phyloP scores from a whole-genome alignment of 176 grass and related monocot genomes.

The Chloris gayana region DNA sequence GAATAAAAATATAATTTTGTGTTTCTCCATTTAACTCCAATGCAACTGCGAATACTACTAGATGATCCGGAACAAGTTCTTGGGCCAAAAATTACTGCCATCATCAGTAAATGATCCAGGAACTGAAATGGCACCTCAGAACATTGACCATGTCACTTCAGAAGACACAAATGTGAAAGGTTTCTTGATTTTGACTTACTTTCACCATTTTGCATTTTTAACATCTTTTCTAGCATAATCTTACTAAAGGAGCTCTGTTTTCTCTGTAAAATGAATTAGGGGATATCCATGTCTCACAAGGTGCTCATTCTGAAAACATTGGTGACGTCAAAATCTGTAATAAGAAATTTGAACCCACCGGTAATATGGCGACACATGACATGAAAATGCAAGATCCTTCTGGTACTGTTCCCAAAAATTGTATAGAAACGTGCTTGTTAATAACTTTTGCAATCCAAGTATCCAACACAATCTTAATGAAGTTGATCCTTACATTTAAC shows the following conservation, averaged over 20 bases:
- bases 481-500: constrained; percentile 24
- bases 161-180: constrained; percentile 47
- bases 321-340: constrained; percentile 36
- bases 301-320: constrained; percentile 23
- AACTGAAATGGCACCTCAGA: constrained; percentile 30
- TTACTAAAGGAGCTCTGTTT: background rate
- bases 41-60: constrained; percentile 1
- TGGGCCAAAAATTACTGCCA: constrained; percentile 11
- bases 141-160: constrained; percentile 21
- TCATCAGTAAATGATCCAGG: background rate
- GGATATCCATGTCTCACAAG: constrained; percentile 33
- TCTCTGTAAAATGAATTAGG: constrained; percentile 23
- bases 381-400: constrained; percentile 33
- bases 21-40: constrained; percentile 20
- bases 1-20: constrained; percentile 20
- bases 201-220: background rate
- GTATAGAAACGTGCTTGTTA: constrained; percentile 23
- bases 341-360: constrained; percentile 24
- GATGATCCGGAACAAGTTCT: constrained; percentile 25
- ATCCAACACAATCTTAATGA: constrained; percentile 21
- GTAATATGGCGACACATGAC: constrained; percentile 30
- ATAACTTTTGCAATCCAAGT: constrained; percentile 12
- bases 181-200: constrained; percentile 30
- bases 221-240: constrained; percentile 4
- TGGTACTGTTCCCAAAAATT: constrained; percentile 32